Percentiles rank a stretch among this genome's conserved stretches.
Conservation (phyloP, 805 yeast species). For the Candida dajiaensis region DNA sequence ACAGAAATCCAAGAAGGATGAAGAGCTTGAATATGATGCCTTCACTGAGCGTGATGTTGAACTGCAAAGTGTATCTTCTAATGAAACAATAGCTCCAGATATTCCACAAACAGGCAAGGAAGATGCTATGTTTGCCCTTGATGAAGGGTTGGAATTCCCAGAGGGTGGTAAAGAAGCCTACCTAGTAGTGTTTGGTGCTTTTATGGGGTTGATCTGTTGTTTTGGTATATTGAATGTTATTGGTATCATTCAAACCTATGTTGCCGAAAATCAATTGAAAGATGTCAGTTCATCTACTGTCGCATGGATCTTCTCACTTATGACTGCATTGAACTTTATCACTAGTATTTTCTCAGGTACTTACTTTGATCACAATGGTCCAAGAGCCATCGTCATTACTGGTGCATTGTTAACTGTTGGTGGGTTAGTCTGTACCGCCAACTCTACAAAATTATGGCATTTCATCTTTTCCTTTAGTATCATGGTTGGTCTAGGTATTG, state of each 20-base stretch:
- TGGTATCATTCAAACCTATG: slow-evolving; percentile 59
- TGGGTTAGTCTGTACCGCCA: slow-evolving; percentile 50
- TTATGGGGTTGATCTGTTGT: slow-evolving; percentile 46
- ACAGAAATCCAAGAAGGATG: background rate
- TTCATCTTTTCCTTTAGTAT: slow-evolving; percentile 54
- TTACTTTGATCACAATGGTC: slow-evolving; percentile 50
- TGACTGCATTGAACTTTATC: slow-evolving; percentile 41
- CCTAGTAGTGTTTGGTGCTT: slow-evolving; percentile 50
- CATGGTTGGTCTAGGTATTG: slow-evolving; percentile 50
- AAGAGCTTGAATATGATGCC: background rate
- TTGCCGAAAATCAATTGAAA: slow-evolving; percentile 48
- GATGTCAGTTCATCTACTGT: slow-evolving; percentile 39
- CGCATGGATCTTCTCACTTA: slow-evolving; percentile 63
- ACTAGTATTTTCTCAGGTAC: slow-evolving; percentile 51
- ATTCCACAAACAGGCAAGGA: slow-evolving; percentile 6
- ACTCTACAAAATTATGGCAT: slow-evolving; percentile 46
- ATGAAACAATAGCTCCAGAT: background rate
- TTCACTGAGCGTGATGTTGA: background rate
- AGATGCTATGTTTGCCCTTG: slow-evolving; percentile 15
- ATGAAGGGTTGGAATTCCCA: slow-evolving; percentile 34
- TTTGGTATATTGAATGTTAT: slow-evolving; percentile 53
- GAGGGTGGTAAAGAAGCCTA: slow-evolving; percentile 60
- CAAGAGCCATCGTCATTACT: slow-evolving; percentile 33
- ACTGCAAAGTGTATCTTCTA: background rate
- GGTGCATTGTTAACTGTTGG: slow-evolving; percentile 38